A percentile compares a stretch with the other conserved stretches of the same genome.
Evolutionary conservation across 768 basidiomycete genomes (phyloP).

Genomic region (Boletales sp.): DNA sequence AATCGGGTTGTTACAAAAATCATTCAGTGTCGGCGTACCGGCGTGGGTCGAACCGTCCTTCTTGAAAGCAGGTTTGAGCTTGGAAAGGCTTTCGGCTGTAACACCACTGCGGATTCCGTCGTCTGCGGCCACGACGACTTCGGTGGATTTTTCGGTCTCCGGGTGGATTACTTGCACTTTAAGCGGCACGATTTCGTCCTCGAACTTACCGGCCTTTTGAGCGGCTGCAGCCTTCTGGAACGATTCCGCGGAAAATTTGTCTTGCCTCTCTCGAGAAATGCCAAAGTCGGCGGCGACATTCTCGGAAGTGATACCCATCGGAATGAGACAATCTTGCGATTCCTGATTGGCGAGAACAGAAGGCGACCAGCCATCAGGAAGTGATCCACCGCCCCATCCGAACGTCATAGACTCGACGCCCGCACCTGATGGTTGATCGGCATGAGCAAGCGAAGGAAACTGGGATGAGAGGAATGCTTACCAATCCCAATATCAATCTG

Average conservation of each 20-base stretch:
- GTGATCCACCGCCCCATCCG: slow-evolving; percentile 59
- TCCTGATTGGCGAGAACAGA: slow-evolving; percentile 62
- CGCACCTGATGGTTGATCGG: slow-evolving; percentile 46
- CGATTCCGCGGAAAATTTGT: slow-evolving; percentile 79
- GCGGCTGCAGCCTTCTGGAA: slow-evolving; percentile 84
- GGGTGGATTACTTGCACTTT: slow-evolving; percentile 67
- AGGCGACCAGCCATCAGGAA: slow-evolving; percentile 59
- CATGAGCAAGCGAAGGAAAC: slow-evolving; percentile 4
- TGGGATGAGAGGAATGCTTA: slow-evolving; percentile 29
- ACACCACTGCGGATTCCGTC: slow-evolving; percentile 87
- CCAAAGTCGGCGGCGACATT: slow-evolving; percentile 79
- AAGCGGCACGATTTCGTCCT: slow-evolving; percentile 80
- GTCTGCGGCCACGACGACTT: slow-evolving; percentile 72
- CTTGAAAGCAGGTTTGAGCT: slow-evolving; percentile 84
- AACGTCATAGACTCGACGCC: slow-evolving; percentile 91
- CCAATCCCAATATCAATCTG: slow-evolving; percentile 91
- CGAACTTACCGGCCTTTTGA: slow-evolving; percentile 78
- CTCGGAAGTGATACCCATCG: slow-evolving; percentile 95
- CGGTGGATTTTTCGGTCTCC: slow-evolving; percentile 63
- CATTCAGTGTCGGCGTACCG: slow-evolving; percentile 31
- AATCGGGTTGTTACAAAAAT: slow-evolving; percentile 1
- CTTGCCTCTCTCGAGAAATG: slow-evolving; percentile 74
- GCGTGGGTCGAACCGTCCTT: slow-evolving; percentile 78
- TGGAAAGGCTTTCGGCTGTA: slow-evolving; percentile 69
- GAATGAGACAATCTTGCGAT: slow-evolving; percentile 77